These are phyloP conservation scores for Stachybotrys chlorohalonatus DNA, from an alignment of 2,329 filamentous ascomycete species.

Conservation along the genomic window DNA sequence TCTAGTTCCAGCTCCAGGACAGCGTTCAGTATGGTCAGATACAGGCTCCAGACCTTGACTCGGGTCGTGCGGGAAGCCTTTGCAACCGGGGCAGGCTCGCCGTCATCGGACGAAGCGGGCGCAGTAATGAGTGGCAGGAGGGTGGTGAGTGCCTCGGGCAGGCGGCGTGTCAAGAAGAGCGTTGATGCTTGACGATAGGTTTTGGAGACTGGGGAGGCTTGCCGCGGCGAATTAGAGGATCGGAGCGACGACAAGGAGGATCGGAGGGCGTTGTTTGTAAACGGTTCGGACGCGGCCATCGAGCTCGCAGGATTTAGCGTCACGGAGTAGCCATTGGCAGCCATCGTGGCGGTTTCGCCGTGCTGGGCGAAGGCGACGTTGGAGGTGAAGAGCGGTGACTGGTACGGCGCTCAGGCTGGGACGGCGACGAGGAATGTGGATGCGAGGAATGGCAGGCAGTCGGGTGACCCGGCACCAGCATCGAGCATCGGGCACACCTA, in stretches of 20 bases:
- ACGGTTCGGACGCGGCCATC: conserved; percentile 25
- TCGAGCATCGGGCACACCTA: background rate
- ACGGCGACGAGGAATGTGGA: background rate
- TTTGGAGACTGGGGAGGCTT: conserved; percentile 72
- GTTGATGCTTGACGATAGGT: conserved; percentile 91
- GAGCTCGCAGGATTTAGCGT: conserved; percentile 35
- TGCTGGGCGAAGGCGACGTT: background rate
- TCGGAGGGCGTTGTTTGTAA: conserved; percentile 44
- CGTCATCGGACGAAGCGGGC: conserved; percentile 35
- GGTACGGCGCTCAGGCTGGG: no score
- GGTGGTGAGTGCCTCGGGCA: conserved; percentile 81
- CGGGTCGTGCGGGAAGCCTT: conserved; percentile 72
- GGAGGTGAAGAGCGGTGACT: background rate
- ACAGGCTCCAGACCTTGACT: conserved; percentile 96
- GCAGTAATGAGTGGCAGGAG: conserved; percentile 73
- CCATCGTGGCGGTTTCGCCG: background rate
- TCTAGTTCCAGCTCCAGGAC: conserved; percentile 82
- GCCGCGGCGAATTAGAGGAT: conserved; percentile 50
- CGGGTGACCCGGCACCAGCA: background rate
- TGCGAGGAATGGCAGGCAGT: background rate
- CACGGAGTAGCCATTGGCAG: conserved; percentile 30
- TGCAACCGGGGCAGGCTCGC: conserved; percentile 63
- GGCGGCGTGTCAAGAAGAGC: conserved; percentile 85
- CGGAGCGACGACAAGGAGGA: conserved; percentile 63
- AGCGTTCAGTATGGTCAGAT: conserved; percentile 85